Percentiles rank a stretch among this genome's conserved stretches.
Conservation (phyloP, 1,284 basidiomycete species). For the Schizophyllum commune region DNA sequence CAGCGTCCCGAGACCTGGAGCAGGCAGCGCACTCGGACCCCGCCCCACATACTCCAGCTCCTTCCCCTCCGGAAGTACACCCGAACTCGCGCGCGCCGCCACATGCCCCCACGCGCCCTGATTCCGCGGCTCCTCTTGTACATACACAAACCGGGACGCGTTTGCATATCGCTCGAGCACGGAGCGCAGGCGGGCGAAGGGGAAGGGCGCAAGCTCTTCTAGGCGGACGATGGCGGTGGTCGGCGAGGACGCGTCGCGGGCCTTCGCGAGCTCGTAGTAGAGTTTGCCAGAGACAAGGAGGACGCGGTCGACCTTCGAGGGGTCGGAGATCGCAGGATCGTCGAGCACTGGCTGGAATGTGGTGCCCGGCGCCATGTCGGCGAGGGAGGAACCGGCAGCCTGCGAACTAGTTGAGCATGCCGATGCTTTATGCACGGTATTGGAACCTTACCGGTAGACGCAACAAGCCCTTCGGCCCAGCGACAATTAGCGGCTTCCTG, state of each 20-base stretch:
- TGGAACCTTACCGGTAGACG: constrained; percentile 58
- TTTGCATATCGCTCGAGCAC: constrained; percentile 39
- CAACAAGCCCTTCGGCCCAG: constrained; percentile 76
- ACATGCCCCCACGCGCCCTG: constrained; percentile 77
- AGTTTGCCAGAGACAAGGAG: constrained; percentile 72
- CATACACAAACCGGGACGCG: constrained; percentile 50
- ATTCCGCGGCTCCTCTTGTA: constrained; percentile 85
- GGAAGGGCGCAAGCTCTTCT: constrained; percentile 85
- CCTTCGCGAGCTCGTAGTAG: constrained; percentile 77
- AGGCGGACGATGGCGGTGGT: constrained; percentile 65
- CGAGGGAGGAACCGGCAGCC: constrained; percentile 68
- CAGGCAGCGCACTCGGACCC: constrained; percentile 66
- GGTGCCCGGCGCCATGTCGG: constrained; percentile 57
- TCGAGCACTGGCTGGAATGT: constrained; percentile 68
- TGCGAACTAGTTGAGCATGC: constrained; percentile 21
- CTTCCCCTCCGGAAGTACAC: constrained; percentile 39
- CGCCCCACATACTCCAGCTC: constrained; percentile 55
- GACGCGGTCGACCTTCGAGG: constrained; percentile 43
- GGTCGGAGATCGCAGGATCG: constrained; percentile 35
- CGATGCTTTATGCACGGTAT: not conserved
- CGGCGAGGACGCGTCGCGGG: constrained; percentile 17
- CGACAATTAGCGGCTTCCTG: constrained; percentile 78
- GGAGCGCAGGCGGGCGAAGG: constrained; percentile 47
- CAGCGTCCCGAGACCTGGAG: constrained; percentile 66
- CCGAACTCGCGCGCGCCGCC: constrained; percentile 38